Conservation (phyloP, 352 stramenopile species). For the Sclerospora graminicola region DNA sequence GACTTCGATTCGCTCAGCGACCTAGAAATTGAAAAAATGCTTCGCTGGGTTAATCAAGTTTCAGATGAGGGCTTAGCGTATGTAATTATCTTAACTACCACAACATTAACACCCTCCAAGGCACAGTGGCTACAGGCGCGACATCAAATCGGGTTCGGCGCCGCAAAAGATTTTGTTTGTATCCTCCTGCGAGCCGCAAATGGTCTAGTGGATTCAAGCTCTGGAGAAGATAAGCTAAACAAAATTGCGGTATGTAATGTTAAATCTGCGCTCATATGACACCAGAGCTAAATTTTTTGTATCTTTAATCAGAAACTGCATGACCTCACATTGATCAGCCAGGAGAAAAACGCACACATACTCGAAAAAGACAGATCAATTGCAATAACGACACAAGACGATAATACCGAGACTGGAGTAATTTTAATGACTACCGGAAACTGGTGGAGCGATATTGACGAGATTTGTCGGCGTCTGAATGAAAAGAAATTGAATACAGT, state of each 20-base stretch:
- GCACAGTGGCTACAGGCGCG: slow-evolving; percentile 29
- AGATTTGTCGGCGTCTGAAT: slow-evolving; percentile 29
- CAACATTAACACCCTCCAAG: slow-evolving; percentile 34
- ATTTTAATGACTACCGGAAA: slow-evolving; percentile 42
- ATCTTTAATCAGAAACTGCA: slow-evolving; percentile 19
- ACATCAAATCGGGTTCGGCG: slow-evolving; percentile 10
- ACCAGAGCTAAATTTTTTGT: too few species aligned
- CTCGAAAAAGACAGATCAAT: not conserved
- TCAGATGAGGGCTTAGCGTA: slow-evolving; percentile 37
- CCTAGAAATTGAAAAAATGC: slow-evolving; percentile 21
- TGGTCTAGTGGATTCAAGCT: slow-evolving; percentile 25
- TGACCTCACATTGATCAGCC: slow-evolving; percentile 8
- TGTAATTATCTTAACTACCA: slow-evolving; percentile 38
- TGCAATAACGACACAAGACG: not conserved
- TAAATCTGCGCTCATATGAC: too few species aligned
- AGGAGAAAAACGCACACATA: not conserved
- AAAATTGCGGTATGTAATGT: slow-evolving; percentile 20
- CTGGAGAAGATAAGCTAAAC: slow-evolving; percentile 41
- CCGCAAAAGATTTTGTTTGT: slow-evolving; percentile 32
- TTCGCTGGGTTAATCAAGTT: slow-evolving; percentile 43
- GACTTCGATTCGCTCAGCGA: slow-evolving; percentile 41
- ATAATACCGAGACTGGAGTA: slow-evolving; percentile 13
- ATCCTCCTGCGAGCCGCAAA: slow-evolving; percentile 57
- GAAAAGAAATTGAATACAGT: slow-evolving; percentile 13
- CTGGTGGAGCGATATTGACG: slow-evolving; percentile 58